These are phyloP conservation scores for Scheffersomyces stambukii DNA, from an alignment of 1,139 yeast species.

Conservation along the genomic window DNA sequence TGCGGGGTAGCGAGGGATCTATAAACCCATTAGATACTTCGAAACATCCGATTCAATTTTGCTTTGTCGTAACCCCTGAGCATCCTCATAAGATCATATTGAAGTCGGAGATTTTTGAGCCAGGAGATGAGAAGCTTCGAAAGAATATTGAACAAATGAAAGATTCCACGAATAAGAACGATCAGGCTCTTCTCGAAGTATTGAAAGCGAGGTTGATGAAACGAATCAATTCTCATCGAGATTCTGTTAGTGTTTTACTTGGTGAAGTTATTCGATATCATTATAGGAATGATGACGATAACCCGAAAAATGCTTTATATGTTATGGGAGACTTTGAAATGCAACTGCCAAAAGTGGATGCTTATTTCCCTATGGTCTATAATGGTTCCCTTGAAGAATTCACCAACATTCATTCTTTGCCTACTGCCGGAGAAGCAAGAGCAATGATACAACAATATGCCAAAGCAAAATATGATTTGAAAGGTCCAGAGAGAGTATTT, in stretches of 20 bases:
- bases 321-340: too few relatives aligned
- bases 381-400: slow-evolving; percentile 2
- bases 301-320: too few relatives aligned
- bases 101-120: slow-evolving; percentile 1
- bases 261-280: too few relatives aligned
- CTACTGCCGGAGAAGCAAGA: slow-evolving; percentile 1
- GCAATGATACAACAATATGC: slow-evolving; percentile 2
- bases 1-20: slow-evolving; percentile 1
- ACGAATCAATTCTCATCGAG: too few relatives aligned
- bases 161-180: too few relatives aligned
- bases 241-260: too few relatives aligned
- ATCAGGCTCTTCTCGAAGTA: too few relatives aligned
- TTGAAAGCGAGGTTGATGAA: too few relatives aligned
- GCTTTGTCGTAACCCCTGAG: slow-evolving; percentile 2
- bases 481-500: not conserved
- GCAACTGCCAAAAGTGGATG: too few relatives aligned
- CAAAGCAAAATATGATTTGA: not conserved
- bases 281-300: too few relatives aligned
- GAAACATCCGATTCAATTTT: slow-evolving; percentile 2
- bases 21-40: slow-evolving; percentile 1
- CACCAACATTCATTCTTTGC: slow-evolving; percentile 2
- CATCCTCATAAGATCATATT: slow-evolving; percentile 1
- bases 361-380: slow-evolving; percentile 4
- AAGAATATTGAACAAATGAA: too few relatives aligned
- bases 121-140: not conserved